Evolutionary conservation across 495 filamentous ascomycete species (phyloP).

Genomic region (Talaromyces thailandensis): DNA sequence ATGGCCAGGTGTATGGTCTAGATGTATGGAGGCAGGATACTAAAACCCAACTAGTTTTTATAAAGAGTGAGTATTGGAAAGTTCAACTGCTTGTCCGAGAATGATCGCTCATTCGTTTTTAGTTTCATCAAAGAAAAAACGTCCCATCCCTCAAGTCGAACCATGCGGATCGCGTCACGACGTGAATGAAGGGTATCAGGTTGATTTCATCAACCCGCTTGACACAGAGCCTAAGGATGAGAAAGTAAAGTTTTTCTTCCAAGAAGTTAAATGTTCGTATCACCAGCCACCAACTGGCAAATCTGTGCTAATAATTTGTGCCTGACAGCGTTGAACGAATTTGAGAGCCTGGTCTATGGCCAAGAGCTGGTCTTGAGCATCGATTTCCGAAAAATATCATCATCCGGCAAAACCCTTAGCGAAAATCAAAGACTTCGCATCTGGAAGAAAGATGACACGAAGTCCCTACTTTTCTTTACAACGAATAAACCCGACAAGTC

Average conservation of each 20-base stretch:
- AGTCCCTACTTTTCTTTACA: slow-evolving; percentile 5
- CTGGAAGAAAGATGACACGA: background rate
- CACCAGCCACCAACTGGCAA: background rate
- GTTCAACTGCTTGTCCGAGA: background rate
- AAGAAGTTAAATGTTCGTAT: slow-evolving; percentile 2
- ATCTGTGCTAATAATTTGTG: background rate
- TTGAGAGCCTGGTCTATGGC: slow-evolving; percentile 5
- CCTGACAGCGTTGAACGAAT: background rate
- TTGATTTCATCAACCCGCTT: slow-evolving; percentile 1
- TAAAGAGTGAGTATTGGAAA: background rate
- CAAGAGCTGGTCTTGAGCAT: background rate
- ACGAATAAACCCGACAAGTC: background rate
- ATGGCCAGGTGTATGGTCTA: background rate
- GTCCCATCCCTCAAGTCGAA: slow-evolving; percentile 7
- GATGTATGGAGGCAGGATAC: background rate
- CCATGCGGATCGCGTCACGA: background rate
- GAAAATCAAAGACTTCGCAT: slow-evolving; percentile 4
- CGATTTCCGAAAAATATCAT: slow-evolving; percentile 3
- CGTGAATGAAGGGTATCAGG: background rate
- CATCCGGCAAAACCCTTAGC: background rate
- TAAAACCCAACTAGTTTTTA: background rate
- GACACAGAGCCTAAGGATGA: slow-evolving; percentile 2
- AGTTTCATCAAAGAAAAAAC: background rate
- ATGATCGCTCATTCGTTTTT: background rate
- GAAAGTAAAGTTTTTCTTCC: background rate